These are phyloP conservation scores for Ormosia emarginata DNA, from an alignment of 306 rosid species.

Conservation along the genomic window DNA sequence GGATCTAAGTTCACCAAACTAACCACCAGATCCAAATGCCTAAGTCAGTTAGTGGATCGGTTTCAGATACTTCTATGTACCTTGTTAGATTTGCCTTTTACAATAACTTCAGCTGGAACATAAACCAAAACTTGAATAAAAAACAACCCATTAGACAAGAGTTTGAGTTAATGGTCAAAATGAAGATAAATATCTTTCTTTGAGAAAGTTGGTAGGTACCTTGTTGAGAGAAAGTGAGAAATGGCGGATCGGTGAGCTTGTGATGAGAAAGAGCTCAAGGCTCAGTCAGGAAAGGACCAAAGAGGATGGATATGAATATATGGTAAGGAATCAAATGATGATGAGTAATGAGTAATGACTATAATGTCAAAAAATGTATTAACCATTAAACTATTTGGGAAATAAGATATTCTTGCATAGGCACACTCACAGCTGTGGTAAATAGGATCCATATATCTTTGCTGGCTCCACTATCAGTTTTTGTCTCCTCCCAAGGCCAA, in stretches of 20 bases:
- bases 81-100: conserved; percentile 1
- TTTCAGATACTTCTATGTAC: too few species aligned
- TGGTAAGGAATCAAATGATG: neutral
- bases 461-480: conserved; percentile 36
- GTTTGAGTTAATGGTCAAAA: neutral
- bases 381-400: neutral
- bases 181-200: neutral
- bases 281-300: neutral
- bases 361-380: neutral
- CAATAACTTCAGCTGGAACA: neutral
- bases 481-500: neutral
- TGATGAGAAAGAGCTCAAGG: neutral
- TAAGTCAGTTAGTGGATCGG: too few species aligned
- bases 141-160: neutral
- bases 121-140: neutral
- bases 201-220: conserved; percentile 10
- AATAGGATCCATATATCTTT: conserved; percentile 10
- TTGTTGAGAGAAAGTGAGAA: conserved; percentile 23
- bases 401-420: neutral
- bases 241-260: conserved; percentile 35
- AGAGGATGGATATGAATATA: neutral
- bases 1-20: conserved; percentile 44
- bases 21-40: neutral
- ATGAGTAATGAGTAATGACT: neutral
- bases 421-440: too few species aligned